Evolutionary conservation across 1,284 basidiomycete genomes (phyloP), one percentile per base, ranked within the genome.

Genomic region (Apiotrichum brassicae): DNA sequence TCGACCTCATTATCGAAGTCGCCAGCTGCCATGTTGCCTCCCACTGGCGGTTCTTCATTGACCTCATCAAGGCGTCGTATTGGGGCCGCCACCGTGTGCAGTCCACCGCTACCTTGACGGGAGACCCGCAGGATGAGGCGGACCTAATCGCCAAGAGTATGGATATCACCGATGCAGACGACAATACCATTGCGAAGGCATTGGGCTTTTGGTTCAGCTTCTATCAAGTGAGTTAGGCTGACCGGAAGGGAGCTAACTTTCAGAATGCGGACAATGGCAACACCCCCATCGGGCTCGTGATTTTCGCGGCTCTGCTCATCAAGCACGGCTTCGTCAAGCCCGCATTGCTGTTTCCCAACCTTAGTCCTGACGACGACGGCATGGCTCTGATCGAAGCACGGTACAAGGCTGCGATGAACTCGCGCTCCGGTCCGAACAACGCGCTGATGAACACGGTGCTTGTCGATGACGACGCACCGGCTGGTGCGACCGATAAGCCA

Each of bases 171-270:
- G 28, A 37, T 19, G 78, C 56, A 68, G 85, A 60, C 73, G 82
- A 73, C 53, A 56, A 65, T 41, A 84, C 91, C 14, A 76, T 94
- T 55, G 86, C 89, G 9, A 90, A 97, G 71, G 85, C 97, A 2
- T 76, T 99, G 13, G 94, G 94, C 19, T 97, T 97, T 79, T 97
- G 98, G 69, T 95, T 95, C 64, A 78, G 79, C 11, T 84, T 86
- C 70, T 97, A 94, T 72, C 84, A 90, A 14, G 74, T 87, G 87
- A 57, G 48, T 79, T 11, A 11, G 28, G 9, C 11, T 30, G 28
- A 14, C 14, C 14, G 28, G 11, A 30, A 30, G 11, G 9, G 28
- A 4, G 9, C 47, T 49, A 19, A 49, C 34, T 20, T n/a, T 18
- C 28, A 34, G 46, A 56, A 47, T n/a, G 43, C 77, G 26, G 82